A percentile compares a stretch with the other conserved stretches of the same genome.
Evolutionary conservation across 495 filamentous ascomycete species (phyloP).

Genomic region (Penicillium angulare): DNA sequence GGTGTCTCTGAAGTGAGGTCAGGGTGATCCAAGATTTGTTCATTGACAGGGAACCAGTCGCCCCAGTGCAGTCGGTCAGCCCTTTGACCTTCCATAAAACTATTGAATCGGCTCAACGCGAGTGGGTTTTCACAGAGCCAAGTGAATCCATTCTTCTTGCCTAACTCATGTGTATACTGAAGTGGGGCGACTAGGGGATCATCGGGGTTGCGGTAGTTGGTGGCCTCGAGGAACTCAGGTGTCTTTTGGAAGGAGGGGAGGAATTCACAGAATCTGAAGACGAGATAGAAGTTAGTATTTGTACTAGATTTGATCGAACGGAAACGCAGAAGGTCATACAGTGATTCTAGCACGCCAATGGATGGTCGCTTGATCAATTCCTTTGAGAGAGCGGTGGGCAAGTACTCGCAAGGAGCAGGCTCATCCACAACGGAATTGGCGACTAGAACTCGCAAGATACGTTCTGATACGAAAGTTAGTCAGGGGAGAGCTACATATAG

Average conservation of each 20-base stretch:
- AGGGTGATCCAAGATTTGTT: conserved; percentile 19
- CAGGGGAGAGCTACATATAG: neutral
- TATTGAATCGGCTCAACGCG: conserved; percentile 20
- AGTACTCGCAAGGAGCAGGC: conserved; percentile 9
- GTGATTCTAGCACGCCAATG: conserved; percentile 15
- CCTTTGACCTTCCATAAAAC: conserved; percentile 24
- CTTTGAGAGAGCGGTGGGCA: conserved; percentile 12
- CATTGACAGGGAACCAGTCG: conserved; percentile 33
- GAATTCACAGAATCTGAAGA: neutral
- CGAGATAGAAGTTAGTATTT: no score
- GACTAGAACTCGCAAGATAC: conserved; percentile 22
- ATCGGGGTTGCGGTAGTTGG: neutral
- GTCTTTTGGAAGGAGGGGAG: neutral
- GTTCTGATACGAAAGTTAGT: conserved; percentile 11
- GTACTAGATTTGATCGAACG: neutral
- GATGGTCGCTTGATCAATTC: conserved; percentile 19
- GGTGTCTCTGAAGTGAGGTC: conserved; percentile 16
- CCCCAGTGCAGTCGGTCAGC: conserved; percentile 21
- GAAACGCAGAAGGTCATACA: conserved; percentile 4
- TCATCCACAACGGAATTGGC: conserved; percentile 13
- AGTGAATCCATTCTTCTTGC: neutral
- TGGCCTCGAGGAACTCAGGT: neutral
- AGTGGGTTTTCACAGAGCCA: conserved; percentile 10
- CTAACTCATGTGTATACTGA: neutral
- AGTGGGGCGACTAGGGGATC: neutral